phyloP scores from a whole-genome alignment of 1,284 basidiomycete species.

The Malassezia sp. region DNA sequence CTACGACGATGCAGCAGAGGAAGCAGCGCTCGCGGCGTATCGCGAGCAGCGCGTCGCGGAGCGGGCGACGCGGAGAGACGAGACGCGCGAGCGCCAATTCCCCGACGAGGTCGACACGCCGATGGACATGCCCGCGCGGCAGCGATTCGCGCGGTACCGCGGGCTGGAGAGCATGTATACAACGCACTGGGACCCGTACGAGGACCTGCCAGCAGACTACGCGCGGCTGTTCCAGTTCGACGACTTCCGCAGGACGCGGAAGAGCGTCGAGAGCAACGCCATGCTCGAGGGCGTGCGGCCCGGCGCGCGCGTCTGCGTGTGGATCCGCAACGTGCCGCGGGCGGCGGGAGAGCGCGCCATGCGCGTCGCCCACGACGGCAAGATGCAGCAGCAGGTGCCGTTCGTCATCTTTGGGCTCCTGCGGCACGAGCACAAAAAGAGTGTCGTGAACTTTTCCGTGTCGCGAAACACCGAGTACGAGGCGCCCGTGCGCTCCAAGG shows the following conservation, averaged over 20 bases:
- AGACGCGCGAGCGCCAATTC: conserved; percentile 64
- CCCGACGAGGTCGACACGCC: conserved; percentile 98
- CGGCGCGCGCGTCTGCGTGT: conserved; percentile 23
- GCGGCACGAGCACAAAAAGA: conserved; percentile 91
- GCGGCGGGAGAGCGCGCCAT: conserved; percentile 29
- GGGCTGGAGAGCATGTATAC: conserved; percentile 86
- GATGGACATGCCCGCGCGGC: conserved; percentile 66
- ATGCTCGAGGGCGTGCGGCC: conserved; percentile 31
- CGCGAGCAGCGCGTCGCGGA: conserved; percentile 70
- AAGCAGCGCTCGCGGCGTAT: conserved; percentile 51
- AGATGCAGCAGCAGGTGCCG: conserved; percentile 48
- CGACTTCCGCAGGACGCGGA: conserved; percentile 76
- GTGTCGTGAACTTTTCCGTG: conserved; percentile 81
- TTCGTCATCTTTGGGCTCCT: conserved; percentile 71
- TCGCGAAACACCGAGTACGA: conserved; percentile 91
- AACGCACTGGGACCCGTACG: conserved; percentile 92
- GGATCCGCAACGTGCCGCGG: conserved; percentile 29
- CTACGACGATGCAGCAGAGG: conserved; percentile 45
- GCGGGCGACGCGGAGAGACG: conserved; percentile 61
- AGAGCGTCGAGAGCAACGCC: conserved; percentile 54
- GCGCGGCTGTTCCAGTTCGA: conserved; percentile 94
- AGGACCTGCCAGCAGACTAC: conserved; percentile 88
- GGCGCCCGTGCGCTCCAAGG: conserved; percentile 82
- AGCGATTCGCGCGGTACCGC: conserved; percentile 83
- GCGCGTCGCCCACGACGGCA: conserved; percentile 1